Conservation (phyloP, 1,139 yeast genomes). For the Torulaspora globosa region DNA sequence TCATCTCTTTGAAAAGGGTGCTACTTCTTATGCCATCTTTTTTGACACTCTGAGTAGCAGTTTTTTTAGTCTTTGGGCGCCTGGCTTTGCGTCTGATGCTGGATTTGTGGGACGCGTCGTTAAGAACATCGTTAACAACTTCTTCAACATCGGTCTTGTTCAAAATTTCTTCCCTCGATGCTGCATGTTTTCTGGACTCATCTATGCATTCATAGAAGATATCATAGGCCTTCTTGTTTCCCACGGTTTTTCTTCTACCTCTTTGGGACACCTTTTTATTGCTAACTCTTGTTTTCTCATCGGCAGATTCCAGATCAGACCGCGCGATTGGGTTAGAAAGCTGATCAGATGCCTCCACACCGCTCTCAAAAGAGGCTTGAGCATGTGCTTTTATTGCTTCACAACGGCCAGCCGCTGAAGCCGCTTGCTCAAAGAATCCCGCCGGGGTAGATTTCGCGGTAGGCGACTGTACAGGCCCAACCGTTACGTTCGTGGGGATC, state of each 20-base stretch:
- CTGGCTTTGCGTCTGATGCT: not conserved
- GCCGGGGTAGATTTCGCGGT: not conserved
- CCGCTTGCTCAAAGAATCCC: not conserved
- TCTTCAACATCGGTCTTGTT: slow-evolving; percentile 8
- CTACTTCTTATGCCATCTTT: not conserved
- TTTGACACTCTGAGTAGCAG: slow-evolving; percentile 2
- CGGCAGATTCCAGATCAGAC: not conserved
- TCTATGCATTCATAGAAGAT: slow-evolving; percentile 34
- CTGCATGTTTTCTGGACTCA: slow-evolving; percentile 15
- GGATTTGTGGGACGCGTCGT: not conserved
- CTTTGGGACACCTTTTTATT: not conserved
- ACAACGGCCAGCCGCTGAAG: slow-evolving; percentile 1
- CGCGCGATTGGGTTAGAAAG: not conserved
- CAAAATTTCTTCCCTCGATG: slow-evolving; percentile 1
- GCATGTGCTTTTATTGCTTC: not conserved
- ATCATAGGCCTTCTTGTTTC: slow-evolving; percentile 31
- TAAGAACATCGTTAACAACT: slow-evolving; percentile 12
- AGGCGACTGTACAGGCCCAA: not conserved
- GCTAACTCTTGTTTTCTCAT: not conserved
- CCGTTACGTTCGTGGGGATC: not conserved
- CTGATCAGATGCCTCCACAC: not conserved
- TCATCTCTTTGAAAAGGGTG: not conserved
- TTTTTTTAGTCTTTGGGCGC: slow-evolving; percentile 1
- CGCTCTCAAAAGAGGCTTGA: not conserved
- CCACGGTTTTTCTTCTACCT: slow-evolving; percentile 5